phyloP scores from a whole-genome alignment of 106 monocot genomes.

The Alisma plantagoaquatica region DNA sequence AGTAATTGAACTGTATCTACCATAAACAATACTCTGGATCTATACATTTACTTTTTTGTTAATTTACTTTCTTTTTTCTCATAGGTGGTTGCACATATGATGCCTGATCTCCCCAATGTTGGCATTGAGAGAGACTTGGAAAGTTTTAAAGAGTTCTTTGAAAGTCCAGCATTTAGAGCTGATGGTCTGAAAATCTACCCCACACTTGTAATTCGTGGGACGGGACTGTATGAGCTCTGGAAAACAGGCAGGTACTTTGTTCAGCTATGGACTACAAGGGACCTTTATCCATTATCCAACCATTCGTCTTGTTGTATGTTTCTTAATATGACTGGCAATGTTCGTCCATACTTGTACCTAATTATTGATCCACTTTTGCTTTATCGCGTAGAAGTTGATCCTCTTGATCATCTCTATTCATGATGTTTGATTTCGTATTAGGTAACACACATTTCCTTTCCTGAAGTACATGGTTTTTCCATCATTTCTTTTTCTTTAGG shows the following conservation, averaged over 20 bases:
- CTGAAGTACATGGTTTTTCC: not conserved
- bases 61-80: too few species aligned
- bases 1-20: too few species aligned
- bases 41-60: too few species aligned
- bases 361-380: too few species aligned
- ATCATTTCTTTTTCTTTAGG: constrained; percentile 11
- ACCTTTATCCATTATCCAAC: too few species aligned
- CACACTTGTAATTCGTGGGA: constrained; percentile 97
- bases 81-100: constrained; percentile 99
- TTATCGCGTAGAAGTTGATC: not conserved
- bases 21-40: too few species aligned
- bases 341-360: too few species aligned
- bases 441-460: too few species aligned
- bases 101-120: constrained; percentile 99
- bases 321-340: too few species aligned
- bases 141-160: constrained; percentile 96
- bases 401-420: not conserved
- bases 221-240: constrained; percentile 98
- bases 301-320: too few species aligned
- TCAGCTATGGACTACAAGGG: too few species aligned
- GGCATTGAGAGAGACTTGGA: constrained; percentile 98
- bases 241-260: constrained; percentile 97
- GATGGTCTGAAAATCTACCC: constrained; percentile 99
- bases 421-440: too few species aligned
- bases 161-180: constrained; percentile 82